Evolutionary conservation across 345 rosid genomes (phyloP), one percentile per base, ranked within the genome.

Genomic region (Aquilaria malaccensis): DNA sequence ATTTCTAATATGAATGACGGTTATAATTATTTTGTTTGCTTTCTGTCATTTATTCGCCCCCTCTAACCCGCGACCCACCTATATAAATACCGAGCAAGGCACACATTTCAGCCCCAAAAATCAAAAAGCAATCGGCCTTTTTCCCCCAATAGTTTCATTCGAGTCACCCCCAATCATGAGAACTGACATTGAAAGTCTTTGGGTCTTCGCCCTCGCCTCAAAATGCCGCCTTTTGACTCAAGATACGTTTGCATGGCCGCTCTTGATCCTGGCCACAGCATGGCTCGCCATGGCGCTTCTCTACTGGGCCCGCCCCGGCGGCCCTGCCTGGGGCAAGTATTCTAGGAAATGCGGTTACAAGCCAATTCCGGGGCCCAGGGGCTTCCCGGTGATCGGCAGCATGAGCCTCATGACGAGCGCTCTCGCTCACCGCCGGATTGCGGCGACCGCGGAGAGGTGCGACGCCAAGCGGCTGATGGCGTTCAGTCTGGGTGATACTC

Each of bases 241-340:
- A 58, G 74, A 76, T 6, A 77, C 63, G 53, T 55, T 81, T 33
- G 72, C 70, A 52, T 72, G 79, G 22, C 73, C 85, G 4, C 51
- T 87, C 49, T 52, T 84, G 46, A 58, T 81, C 73, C 51, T 79
- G 13, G 31, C 22, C 33, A 37, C 62, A 7, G 58, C 65, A 15
- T 84, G 81, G 80, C 54, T 82, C 29, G 63, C 51, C 72, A 14
- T 76, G 56, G 50, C 74, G 47, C 66, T 87, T 15, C 11, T 82
- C 72, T 69, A 72, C 74, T 84, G 95, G 90, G 74, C 79, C 32
- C 77, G 60, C 57, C 81, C 86, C 0, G 95, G 95, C 2, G 95
- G 95, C 57, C 85, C 91, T 0, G 95, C 95, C 4, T 87, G 95
- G 95, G 95, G 95, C 0, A 87, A 77, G 45, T 65, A 64, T 61